Conservation (phyloP, 2,329 filamentous ascomycete genomes). For the Diaporthe destruens region DNA sequence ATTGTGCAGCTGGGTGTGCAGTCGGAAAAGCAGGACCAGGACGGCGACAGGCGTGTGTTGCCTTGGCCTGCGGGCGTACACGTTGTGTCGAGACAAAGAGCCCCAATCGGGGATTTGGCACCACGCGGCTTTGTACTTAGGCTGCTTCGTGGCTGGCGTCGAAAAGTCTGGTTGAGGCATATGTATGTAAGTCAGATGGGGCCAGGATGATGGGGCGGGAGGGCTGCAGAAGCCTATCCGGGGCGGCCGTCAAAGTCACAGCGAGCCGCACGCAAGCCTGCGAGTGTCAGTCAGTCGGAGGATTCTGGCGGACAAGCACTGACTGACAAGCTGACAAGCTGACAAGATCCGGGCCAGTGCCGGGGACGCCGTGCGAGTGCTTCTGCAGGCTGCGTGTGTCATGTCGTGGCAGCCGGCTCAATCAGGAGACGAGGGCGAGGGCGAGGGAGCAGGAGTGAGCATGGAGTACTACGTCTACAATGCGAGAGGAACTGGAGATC, state of each 20-base stretch:
- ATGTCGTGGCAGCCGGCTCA: conserved; percentile 8
- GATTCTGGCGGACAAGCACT: not conserved
- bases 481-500: not conserved
- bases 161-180: conserved; percentile 22
- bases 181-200: conserved; percentile 6
- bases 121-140: conserved; percentile 23
- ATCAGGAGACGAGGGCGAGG: not conserved
- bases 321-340: too few relatives aligned
- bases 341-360: not conserved
- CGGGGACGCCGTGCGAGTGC: not conserved
- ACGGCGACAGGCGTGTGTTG: too few relatives aligned
- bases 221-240: conserved; percentile 29
- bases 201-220: conserved; percentile 1
- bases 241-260: not conserved
- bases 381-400: not conserved
- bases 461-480: not conserved
- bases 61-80: conserved; percentile 16
- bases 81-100: not conserved
- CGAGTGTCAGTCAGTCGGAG: conserved; percentile 18
- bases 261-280: not conserved
- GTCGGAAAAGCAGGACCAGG: conserved; percentile 13
- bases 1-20: not conserved
- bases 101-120: conserved; percentile 27
- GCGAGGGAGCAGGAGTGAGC: not conserved
- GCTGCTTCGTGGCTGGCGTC: conserved; percentile 15